These are phyloP conservation scores for Blastomyces emzantsi DNA, from an alignment of 2,329 filamentous ascomycete species.

Conservation along the genomic window DNA sequence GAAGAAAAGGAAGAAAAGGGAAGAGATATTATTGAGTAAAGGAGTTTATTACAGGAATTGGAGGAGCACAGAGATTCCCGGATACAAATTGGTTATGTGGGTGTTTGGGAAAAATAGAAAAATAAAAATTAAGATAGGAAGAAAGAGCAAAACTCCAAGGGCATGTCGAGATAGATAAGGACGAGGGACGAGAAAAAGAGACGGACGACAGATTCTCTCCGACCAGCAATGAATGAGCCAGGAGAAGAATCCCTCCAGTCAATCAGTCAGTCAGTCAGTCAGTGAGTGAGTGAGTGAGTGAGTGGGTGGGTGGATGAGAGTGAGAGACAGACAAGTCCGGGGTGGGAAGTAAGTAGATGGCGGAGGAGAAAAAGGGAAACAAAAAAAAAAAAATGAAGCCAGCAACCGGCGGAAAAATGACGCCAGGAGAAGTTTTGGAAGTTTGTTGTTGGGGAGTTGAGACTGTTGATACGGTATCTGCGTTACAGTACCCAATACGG, in stretches of 20 bases:
- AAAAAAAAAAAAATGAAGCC: not conserved
- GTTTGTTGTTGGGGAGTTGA: slow-evolving; percentile 9
- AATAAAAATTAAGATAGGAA: not conserved
- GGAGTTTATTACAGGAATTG: not conserved
- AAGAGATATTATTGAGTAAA: not conserved
- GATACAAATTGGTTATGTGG: not conserved
- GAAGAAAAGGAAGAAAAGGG: slow-evolving; percentile 1
- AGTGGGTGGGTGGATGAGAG: too few species aligned
- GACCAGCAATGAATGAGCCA: not conserved
- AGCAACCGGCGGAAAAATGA: not conserved
- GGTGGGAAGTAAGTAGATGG: not conserved
- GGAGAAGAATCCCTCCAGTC: not conserved
- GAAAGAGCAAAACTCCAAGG: not conserved
- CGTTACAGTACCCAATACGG: not conserved
- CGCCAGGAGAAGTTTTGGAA: not conserved
- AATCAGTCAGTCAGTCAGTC: not conserved
- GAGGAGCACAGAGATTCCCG: not conserved
- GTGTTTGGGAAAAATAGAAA: not conserved
- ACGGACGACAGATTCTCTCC: not conserved
- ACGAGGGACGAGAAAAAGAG: not conserved
- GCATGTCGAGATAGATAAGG: not conserved
- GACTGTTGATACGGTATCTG: not conserved
- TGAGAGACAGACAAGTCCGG: too few species aligned
- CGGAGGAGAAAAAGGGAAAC: not conserved
- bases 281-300: too few species aligned